Base-by-base conservation (phyloP, 495 filamentous ascomycete genomes). In the Pseudomonodictys pantanalensis region DNA sequence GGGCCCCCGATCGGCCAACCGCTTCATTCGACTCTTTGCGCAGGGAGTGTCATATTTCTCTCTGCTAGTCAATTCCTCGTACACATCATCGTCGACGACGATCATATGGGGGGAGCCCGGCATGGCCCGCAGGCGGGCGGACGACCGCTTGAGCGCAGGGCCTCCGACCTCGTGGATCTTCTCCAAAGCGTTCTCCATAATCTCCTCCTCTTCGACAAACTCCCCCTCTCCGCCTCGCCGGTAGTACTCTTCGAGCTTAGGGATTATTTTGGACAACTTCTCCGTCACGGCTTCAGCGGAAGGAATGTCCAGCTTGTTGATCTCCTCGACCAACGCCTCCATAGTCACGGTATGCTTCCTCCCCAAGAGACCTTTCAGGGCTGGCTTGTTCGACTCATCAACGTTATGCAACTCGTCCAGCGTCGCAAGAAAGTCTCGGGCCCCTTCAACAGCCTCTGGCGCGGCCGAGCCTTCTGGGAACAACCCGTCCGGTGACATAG, bases 291-390 rank as follows among this genome's bases (percentile, higher is more conserved):
- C 70, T 11, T 47, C 68, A 15, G 73, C 64, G 0, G 68, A 72
- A 2, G 73, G 73, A 24, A 75, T 70, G 1, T 70, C 68, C 22
- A 75, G 60, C 22, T 66, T 68, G 30, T 74, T 71, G 47, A 75
- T 62, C 65, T 74, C 69, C 17, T 57, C 66, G 12, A 70, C 61
- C 25, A 73, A 44, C n/a, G 72, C 60, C 9, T 69, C 58, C 18
- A 67, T 67, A 12, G 72, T 72, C 18, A 67, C 56, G 10, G 66
- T 51, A 15, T 58, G 70, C 42, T 50, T 58, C 41, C 38, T 25
- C 8, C 33, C 53, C 33, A 56, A 23, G 42, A 62, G 15, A 42
- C 48, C 45, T 20, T 56, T 29, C 10, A 59, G 48, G 10, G 49
- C 32, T 18, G 32, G 23, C 32, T 53, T 11, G 23, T 24, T 51